Evolutionary conservation across 441 rosid species (phyloP), one percentile per base, ranked within the genome.

Genomic region (Euphorbia schlechtendalii): DNA sequence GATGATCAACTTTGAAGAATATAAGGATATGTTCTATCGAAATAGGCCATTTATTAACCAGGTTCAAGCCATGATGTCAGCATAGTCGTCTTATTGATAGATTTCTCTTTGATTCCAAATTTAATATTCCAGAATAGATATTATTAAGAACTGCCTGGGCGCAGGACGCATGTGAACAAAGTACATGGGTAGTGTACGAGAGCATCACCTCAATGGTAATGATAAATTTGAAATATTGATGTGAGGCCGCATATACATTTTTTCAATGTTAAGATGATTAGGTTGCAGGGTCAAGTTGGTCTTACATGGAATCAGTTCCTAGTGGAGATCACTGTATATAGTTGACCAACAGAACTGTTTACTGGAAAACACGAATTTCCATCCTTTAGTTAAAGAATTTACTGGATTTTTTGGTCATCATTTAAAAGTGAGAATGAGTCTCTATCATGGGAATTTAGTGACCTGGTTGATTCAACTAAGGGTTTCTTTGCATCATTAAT

Each of bases 271-370:
- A 40, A 24, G 48, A 63, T 46, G 15, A n/a, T 28, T 18, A 27
- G 58, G 15, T 28, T 20, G 52, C 30, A 46, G 49, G 67, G 64
- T 20, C 68, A 56, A 70, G 59, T 70, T 64, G 65, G 69, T 8
- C 30, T 32, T 46, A 15, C 17, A 18, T 21, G 61, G 43, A 30
- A n/a, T 43, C 56, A 45, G 20, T 54, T 32, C 67, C 17, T 24
- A 46, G 41, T 63, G 68, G 63, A 12, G 46, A 25, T 48, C 18
- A 30, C 40, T 46, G 21, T 56, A 40, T 40, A 56, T 56, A 24
- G 63, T 69, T 56, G 68, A 62, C 68, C 13, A 56, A 48, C 15
- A 43, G 32, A 56, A 63, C 25, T 11, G 10, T 62, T n/a, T 54
- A 8, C 38, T 61, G 60, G 38, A 28, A 32, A 32, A 27, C 12